Conservation (phyloP, 805 yeast genomes). For the Debaryomyces maramus region DNA sequence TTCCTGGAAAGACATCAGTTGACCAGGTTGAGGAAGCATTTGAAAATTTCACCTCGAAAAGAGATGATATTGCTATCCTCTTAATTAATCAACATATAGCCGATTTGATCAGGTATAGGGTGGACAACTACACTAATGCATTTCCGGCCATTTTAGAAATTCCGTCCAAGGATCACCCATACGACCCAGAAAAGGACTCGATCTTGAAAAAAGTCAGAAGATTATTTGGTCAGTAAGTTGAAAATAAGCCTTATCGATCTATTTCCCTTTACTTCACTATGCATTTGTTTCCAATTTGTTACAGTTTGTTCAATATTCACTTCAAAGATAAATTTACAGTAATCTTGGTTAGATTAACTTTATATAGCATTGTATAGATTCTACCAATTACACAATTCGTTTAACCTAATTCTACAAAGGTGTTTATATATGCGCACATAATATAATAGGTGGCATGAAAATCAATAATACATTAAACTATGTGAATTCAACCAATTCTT, state of each 20-base stretch:
- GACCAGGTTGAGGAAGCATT: conserved; percentile 78
- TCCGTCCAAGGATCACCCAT: conserved; percentile 98
- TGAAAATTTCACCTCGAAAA: conserved; percentile 62
- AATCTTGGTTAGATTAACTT: not conserved
- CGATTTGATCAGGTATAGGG: conserved; percentile 77
- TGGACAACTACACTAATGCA: conserved; percentile 83
- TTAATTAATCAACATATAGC: conserved; percentile 95
- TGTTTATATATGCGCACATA: too few species aligned
- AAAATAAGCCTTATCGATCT: too few species aligned
- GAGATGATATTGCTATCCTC: conserved; percentile 91
- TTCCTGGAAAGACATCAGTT: conserved; percentile 70
- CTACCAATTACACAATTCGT: too few species aligned
- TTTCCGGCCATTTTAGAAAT: conserved; percentile 96
- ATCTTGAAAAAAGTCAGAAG: conserved; percentile 92
- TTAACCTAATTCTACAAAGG: too few species aligned
- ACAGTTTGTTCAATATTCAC: not conserved
- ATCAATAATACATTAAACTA: conserved; percentile 11
- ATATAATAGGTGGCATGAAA: too few species aligned
- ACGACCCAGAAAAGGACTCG: conserved; percentile 97
- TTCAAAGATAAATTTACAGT: not conserved
- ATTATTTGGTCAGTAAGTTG: conserved; percentile 78
- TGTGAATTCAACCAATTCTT: too few species aligned
- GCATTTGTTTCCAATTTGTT: not conserved
- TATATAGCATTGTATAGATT: not conserved
- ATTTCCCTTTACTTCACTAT: too few species aligned